Percentiles rank a stretch among this genome's conserved stretches.
phyloP scores from a whole-genome alignment of 352 stramenopile species.

The Elongisporangium senticosum region DNA sequence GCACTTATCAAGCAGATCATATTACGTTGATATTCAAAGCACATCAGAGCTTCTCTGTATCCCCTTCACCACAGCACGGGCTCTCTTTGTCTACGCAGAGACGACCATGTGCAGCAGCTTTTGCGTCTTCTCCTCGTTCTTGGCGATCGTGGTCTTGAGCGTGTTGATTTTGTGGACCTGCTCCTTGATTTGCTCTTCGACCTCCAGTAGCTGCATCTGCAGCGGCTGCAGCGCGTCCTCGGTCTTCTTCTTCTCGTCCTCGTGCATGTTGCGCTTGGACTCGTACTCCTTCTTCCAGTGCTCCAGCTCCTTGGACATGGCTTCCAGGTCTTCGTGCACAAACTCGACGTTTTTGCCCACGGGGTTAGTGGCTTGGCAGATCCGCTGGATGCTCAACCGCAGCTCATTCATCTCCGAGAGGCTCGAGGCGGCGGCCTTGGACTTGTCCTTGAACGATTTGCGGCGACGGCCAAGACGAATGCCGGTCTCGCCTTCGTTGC shows the following conservation, averaged over 20 bases:
- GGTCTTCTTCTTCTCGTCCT: constrained; percentile 81
- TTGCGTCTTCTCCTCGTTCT: constrained; percentile 91
- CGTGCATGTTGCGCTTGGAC: constrained; percentile 69
- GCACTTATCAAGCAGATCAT: background rate
- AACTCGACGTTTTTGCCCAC: constrained; percentile 92
- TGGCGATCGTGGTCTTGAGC: constrained; percentile 88
- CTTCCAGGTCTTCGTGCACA: constrained; percentile 90
- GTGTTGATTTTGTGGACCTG: constrained; percentile 89
- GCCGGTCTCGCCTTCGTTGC: constrained; percentile 58
- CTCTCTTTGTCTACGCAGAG: constrained; percentile 31
- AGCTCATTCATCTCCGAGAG: constrained; percentile 74
- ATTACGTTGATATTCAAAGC: background rate
- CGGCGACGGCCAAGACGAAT: constrained; percentile 67
- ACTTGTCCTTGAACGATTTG: constrained; percentile 82
- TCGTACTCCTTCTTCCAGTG: constrained; percentile 87
- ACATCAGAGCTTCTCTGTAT: background rate
- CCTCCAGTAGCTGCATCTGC: constrained; percentile 74
- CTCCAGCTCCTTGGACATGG: constrained; percentile 92
- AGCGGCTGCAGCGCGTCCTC: constrained; percentile 82
- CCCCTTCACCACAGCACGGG: background rate
- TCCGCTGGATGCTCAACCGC: constrained; percentile 79
- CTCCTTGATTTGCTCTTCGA: constrained; percentile 90
- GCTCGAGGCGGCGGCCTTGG: constrained; percentile 63
- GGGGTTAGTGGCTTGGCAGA: constrained; percentile 90
- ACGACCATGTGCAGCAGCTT: constrained; percentile 88